Evolutionary conservation across 305 asterid genomes (phyloP).

Genomic region (Fraxinus greggii): DNA sequence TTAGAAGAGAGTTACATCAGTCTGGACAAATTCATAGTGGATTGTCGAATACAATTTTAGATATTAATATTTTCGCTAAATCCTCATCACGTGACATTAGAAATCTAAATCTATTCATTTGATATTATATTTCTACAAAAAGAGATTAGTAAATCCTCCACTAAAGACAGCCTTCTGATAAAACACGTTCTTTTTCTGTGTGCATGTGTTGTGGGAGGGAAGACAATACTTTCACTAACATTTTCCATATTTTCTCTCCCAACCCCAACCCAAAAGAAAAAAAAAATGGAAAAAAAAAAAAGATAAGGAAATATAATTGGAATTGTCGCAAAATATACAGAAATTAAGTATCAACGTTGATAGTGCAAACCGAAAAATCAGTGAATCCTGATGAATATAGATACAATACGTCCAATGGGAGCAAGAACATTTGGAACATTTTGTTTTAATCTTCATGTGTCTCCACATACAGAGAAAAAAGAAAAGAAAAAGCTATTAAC

Average conservation of each 20-base stretch:
- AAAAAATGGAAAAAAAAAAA: neutral
- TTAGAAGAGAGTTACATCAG: neutral
- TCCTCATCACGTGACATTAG: neutral
- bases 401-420: neutral
- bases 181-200: neutral
- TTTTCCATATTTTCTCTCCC: neutral
- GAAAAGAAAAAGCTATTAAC: neutral
- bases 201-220: neutral
- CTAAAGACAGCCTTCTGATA: neutral
- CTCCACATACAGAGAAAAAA: neutral
- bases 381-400: neutral
- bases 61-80: neutral
- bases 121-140: neutral
- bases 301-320: neutral
- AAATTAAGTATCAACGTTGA: neutral
- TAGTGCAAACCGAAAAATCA: neutral
- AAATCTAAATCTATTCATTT: neutral
- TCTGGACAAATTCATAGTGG: constrained; percentile 6
- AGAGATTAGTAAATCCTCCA: neutral
- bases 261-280: neutral
- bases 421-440: neutral
- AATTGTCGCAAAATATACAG: neutral
- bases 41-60: constrained; percentile 9
- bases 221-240: neutral
- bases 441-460: neutral